Evolutionary conservation across 805 yeast genomes (phyloP), one percentile per base, ranked within the genome.

Genomic region (Maudiozyma bulderi): DNA sequence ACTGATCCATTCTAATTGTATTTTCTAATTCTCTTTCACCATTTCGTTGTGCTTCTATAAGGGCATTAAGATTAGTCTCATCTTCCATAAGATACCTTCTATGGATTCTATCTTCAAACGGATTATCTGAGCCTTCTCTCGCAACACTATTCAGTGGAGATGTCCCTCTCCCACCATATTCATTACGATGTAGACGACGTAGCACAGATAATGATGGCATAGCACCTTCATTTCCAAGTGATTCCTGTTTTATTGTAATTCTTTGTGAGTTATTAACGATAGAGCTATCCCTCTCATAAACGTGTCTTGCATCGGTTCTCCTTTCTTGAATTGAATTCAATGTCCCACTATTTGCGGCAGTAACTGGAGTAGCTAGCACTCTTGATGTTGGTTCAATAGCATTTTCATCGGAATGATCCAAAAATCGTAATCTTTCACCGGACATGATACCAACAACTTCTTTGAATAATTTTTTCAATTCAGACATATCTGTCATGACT

Each of bases 391-490:
- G 39, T 3, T 14, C 28, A 7, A 35, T 40, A 8, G 57, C 51
- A 49, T 51, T 59, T 38, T 59, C 61, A 35, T 49, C 46, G 5
- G 58, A 47, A 40, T 57, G 62, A 44, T 58, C 61, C 28, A 56
- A 33, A 32, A 55, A 55, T 37, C 57, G 49, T 34, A 57, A 49
- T 33, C 64, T 46, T 40, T 58, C 57, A 1, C 62, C 64, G 8
- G 57, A 56, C 57, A 61, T 56, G 8, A 59, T 54, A 5, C 61
- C 63, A 10, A 59, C 58, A 8, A 61, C 49, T 42, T 59, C 64
- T 41, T 58, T 57, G 47, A 61, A 61, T 8, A 58, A 50, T 30
- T 53, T 57, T 33, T 52, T 57, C 52, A 60, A 46, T 8, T 55
- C 53, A 4, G 51, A 34, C n/a, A 60, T 49, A 30, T 60, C 62